A percentile compares a stretch with the other conserved stretches of the same genome.
These are phyloP conservation scores for Dictyostelium gargantuum DNA, from an alignment of 208 protist genomes.

Conservation along the genomic window DNA sequence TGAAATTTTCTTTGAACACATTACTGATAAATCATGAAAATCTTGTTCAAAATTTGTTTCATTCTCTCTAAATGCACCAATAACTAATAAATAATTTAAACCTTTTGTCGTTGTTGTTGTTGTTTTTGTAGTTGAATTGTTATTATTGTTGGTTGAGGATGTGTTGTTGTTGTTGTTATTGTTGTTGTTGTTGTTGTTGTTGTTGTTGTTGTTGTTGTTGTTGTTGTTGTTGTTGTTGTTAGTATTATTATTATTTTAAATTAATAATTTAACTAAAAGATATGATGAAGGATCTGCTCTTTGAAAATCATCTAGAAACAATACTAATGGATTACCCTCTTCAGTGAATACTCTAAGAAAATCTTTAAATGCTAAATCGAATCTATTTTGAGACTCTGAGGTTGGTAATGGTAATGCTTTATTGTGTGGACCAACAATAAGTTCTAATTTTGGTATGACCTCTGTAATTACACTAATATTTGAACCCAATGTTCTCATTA, in stretches of 20 bases:
- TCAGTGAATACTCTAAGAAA: constrained; percentile 49
- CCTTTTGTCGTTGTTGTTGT: neutral
- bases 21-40: neutral
- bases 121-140: neutral
- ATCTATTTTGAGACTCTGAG: constrained; percentile 22
- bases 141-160: neutral
- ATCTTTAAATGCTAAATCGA: constrained; percentile 53
- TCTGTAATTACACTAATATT: constrained; percentile 32
- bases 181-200: neutral
- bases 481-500: neutral
- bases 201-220: neutral
- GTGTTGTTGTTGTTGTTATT: neutral
- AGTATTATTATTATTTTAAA: constrained; percentile 1
- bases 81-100: constrained; percentile 42
- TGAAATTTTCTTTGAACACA: neutral
- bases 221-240: neutral
- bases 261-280: constrained; percentile 20
- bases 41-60: neutral
- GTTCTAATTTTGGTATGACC: constrained; percentile 40
- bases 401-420: neutral
- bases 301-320: constrained; percentile 67
- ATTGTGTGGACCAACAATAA: constrained; percentile 18
- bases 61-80: constrained; percentile 60
- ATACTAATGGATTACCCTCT: constrained; percentile 34
- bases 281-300: constrained; percentile 8